These are phyloP conservation scores for Cyclotella kingstonii DNA, from an alignment of 108 stramenopile genomes.

Conservation along the genomic window DNA sequence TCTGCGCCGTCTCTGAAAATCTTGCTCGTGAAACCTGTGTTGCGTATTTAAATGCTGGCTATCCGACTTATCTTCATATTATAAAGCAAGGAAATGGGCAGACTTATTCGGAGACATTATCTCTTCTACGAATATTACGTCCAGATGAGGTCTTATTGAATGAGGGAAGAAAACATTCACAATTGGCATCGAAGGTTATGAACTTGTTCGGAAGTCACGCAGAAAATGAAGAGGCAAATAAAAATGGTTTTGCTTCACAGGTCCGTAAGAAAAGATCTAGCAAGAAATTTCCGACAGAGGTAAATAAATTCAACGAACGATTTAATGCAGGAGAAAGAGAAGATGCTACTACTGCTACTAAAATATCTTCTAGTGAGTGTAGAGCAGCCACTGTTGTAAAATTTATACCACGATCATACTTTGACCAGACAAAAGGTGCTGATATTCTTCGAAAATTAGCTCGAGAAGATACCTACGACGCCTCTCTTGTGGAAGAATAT, in stretches of 20 bases:
- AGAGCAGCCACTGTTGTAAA: slow-evolving; percentile 66
- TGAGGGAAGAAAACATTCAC: slow-evolving; percentile 77
- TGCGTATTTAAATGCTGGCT: slow-evolving; percentile 70
- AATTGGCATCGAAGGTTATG: slow-evolving; percentile 65
- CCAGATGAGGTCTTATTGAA: slow-evolving; percentile 86
- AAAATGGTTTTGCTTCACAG: too few species aligned
- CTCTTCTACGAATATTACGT: slow-evolving; percentile 62
- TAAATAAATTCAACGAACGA: not conserved
- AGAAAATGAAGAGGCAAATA: too few species aligned
- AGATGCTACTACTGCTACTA: slow-evolving; percentile 9
- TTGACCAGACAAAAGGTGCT: slow-evolving; percentile 89
- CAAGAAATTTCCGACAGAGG: too few species aligned
- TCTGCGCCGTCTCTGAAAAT: slow-evolving; percentile 83
- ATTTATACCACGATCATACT: slow-evolving; percentile 79
- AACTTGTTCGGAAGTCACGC: slow-evolving; percentile 33
- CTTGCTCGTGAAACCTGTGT: slow-evolving; percentile 87
- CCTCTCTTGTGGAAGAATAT: slow-evolving; percentile 78
- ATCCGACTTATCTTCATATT: slow-evolving; percentile 65
- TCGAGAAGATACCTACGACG: slow-evolving; percentile 71
- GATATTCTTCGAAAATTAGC: slow-evolving; percentile 68
- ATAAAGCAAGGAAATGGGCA: slow-evolving; percentile 86
- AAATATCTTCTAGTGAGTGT: slow-evolving; percentile 5
- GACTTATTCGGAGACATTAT: slow-evolving; percentile 81
- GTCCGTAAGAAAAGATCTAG: too few species aligned
- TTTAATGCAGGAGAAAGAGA: slow-evolving; percentile 3